Evolutionary conservation across 2,329 filamentous ascomycete genomes (phyloP).

Genomic region (Byssochlamys sp.): DNA sequence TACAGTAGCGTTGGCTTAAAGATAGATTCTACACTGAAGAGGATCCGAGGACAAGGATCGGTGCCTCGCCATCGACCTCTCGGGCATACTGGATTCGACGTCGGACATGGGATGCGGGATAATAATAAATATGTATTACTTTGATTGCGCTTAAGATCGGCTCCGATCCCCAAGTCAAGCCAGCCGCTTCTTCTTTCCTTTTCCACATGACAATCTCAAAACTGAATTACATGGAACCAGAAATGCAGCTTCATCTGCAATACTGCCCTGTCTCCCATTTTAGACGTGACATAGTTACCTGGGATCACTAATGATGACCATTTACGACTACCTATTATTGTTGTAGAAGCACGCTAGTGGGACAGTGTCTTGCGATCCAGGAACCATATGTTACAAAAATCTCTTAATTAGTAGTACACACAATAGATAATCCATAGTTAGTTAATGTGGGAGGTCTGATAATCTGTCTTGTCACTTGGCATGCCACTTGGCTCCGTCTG

Average conservation of each 20-base stretch:
- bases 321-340: too few relatives aligned
- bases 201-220: neutral
- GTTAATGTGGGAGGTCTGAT: too few relatives aligned
- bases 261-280: too few relatives aligned
- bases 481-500: too few relatives aligned
- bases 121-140: neutral
- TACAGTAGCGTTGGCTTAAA: neutral
- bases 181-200: neutral
- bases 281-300: too few relatives aligned
- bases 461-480: too few relatives aligned
- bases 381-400: too few relatives aligned
- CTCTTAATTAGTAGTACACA: too few relatives aligned
- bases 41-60: neutral
- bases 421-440: too few relatives aligned
- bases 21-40: neutral
- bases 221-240: neutral
- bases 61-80: neutral
- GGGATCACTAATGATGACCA: too few relatives aligned
- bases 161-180: neutral
- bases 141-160: neutral
- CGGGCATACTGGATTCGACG: neutral
- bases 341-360: too few relatives aligned
- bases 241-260: neutral
- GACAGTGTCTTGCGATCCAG: too few relatives aligned
- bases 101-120: neutral